phyloP scores from a whole-genome alignment of 2,329 filamentous ascomycete species.

The Fonsecaea pedrosoi region DNA sequence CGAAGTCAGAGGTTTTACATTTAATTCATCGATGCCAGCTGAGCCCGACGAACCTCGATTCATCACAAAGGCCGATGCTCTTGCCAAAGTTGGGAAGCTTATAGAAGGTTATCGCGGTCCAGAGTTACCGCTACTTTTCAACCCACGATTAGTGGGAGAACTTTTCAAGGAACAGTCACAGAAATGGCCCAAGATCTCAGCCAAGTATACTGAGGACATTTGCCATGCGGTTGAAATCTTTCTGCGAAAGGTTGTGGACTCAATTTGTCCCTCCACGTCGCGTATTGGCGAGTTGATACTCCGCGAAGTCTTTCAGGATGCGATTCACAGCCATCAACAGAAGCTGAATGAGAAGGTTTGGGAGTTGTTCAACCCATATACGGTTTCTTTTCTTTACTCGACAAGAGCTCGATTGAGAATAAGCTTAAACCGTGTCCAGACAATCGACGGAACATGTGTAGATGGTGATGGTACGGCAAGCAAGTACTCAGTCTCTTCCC shows the following conservation, averaged over 20 bases:
- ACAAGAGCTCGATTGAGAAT: constrained; percentile 17
- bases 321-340: constrained; percentile 31
- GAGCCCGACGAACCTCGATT: neutral
- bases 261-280: constrained; percentile 17
- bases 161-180: constrained; percentile 35
- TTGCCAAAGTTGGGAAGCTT: constrained; percentile 26
- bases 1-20: constrained; percentile 18
- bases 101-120: constrained; percentile 25
- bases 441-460: neutral
- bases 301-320: constrained; percentile 37
- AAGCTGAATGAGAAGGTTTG: constrained; percentile 38
- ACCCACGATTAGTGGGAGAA: constrained; percentile 28
- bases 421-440: constrained; percentile 9
- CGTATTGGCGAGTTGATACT: constrained; percentile 31
- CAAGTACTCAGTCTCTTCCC: constrained; percentile 13
- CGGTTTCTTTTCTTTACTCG: constrained; percentile 30
- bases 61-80: constrained; percentile 20
- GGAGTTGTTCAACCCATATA: constrained; percentile 39
- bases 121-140: constrained; percentile 27
- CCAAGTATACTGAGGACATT: constrained; percentile 25
- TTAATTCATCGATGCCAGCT: neutral
- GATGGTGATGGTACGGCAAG: constrained; percentile 24
- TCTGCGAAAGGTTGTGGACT: constrained; percentile 36
- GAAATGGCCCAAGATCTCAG: constrained; percentile 25
- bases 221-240: constrained; percentile 33